Conservation (phyloP, 306 rosid genomes). For the Castanea crenata region DNA sequence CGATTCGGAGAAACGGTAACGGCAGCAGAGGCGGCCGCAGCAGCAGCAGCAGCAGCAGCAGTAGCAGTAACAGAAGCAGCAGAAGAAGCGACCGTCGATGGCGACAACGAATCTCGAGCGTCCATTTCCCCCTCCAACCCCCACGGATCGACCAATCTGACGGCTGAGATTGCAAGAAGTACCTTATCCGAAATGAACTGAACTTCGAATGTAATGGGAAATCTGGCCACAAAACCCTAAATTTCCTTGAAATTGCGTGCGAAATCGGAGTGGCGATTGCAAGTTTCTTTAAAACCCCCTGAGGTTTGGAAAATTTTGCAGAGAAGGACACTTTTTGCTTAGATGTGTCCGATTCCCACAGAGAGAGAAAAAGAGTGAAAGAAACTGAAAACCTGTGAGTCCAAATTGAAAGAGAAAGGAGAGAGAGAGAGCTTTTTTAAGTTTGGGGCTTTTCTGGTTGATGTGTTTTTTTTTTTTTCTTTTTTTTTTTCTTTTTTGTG, state of each 20-base stretch:
- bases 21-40: too few species aligned
- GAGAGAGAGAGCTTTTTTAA: not conserved
- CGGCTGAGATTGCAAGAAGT: not conserved
- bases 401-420: constrained; percentile 28
- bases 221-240: not conserved
- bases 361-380: constrained; percentile 26
- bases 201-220: constrained; percentile 21
- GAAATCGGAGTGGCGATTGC: constrained; percentile 33
- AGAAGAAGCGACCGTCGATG: constrained; percentile 11
- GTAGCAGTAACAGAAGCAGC: too few species aligned
- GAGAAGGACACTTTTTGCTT: constrained; percentile 32
- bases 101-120: constrained; percentile 51
- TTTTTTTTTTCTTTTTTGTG: not conserved
- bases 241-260: constrained; percentile 1
- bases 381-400: constrained; percentile 36
- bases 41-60: too few species aligned
- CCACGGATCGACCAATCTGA: constrained; percentile 62
- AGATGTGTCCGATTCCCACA: constrained; percentile 31
- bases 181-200: constrained; percentile 21
- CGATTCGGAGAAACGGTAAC: constrained; percentile 39
- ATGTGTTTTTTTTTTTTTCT: not conserved
- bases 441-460: not conserved
- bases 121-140: constrained; percentile 46
- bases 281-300: not conserved
- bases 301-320: constrained; percentile 3